Base-by-base conservation (phyloP, 441 rosid genomes). In the Melastoma candidum region DNA sequence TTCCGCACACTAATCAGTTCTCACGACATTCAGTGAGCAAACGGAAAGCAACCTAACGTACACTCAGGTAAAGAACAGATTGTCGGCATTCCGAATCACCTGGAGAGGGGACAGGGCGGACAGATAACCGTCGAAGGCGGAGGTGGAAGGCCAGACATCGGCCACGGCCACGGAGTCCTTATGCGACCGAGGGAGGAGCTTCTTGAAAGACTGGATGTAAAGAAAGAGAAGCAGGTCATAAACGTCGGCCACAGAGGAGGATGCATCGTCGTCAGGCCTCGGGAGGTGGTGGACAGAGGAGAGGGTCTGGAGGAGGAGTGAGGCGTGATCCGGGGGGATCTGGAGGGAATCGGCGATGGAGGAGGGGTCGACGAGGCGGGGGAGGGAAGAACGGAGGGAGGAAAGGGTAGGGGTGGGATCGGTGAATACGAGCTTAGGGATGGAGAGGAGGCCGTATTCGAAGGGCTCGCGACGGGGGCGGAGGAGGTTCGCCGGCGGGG, bases 91-190 rank as follows among this genome's bases (percentile, higher is more conserved):
- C 41, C 41, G 41, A 32, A 56, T 3, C 53, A 82, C 99, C 96
- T 93, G 99, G 70, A 94, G 82, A 44, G 99, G 99, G 47, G 99
- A 94, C 22, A 89, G 68, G 44, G 95, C 97, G 3, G 97, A 89
- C 69, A 94, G 66, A 72, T 81, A 85, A 3, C 96, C 96, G 49
- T 89, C 99, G 64, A 94, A 94, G 22, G 99, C 99, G 1, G 99
- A 94, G 46, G 95, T 89, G 24, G 99, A 94, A 0, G 99, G 99
- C 99, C 97, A 94, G 1, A 89, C 97, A 67, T 93, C 99, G 9
- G 97, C 96, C 22, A 93, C 94, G 2, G 99, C 71, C 2, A 89
- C 97, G 3, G 97, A 73, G 55, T 94, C 99, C 75, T 85, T 94
- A 49, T 94, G 94, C 59, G 95, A 67, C 70, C 96, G 80, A 1